A percentile compares a stretch with the other conserved stretches of the same genome.
These are phyloP conservation scores for Hansenula lynferdii DNA, from an alignment of 1,139 yeast genomes.

Conservation along the genomic window DNA sequence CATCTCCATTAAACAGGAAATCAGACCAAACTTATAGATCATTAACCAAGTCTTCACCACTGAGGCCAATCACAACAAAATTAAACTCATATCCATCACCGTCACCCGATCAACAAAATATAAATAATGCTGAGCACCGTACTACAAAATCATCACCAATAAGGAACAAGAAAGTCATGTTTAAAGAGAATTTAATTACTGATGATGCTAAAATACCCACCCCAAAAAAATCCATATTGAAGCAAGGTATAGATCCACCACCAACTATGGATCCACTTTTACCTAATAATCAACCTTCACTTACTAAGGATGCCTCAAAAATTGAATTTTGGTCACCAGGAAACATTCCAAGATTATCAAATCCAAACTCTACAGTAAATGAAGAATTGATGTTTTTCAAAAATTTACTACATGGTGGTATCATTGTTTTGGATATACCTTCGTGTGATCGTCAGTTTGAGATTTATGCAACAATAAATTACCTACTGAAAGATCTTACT, in stretches of 20 bases:
- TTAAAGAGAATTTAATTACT: constrained; percentile 4
- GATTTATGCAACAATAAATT: constrained; percentile 55
- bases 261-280: background rate
- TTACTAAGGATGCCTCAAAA: constrained; percentile 21
- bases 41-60: background rate
- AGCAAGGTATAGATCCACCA: constrained; percentile 2
- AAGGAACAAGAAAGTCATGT: constrained; percentile 10
- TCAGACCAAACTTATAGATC: background rate
- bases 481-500: constrained; percentile 18
- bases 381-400: constrained; percentile 13
- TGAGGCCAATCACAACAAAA: background rate
- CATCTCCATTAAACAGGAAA: background rate
- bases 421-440: constrained; percentile 32
- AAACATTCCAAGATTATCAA: constrained; percentile 39
- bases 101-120: background rate
- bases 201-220: constrained; percentile 4
- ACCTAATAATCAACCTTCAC: constrained; percentile 7
- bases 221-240: constrained; percentile 12
- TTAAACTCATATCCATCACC: constrained; percentile 3
- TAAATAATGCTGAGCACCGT: background rate
- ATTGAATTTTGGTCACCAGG: constrained; percentile 50
- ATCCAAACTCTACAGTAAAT: constrained; percentile 5
- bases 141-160: constrained; percentile 12
- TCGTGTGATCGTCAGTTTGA: constrained; percentile 47
- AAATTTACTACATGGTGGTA: constrained; percentile 34